A percentile compares a stretch with the other conserved stretches of the same genome.
These are phyloP conservation scores for Ambrosiella cleistominuta DNA, from an alignment of 2,329 filamentous ascomycete species.

Conservation along the genomic window DNA sequence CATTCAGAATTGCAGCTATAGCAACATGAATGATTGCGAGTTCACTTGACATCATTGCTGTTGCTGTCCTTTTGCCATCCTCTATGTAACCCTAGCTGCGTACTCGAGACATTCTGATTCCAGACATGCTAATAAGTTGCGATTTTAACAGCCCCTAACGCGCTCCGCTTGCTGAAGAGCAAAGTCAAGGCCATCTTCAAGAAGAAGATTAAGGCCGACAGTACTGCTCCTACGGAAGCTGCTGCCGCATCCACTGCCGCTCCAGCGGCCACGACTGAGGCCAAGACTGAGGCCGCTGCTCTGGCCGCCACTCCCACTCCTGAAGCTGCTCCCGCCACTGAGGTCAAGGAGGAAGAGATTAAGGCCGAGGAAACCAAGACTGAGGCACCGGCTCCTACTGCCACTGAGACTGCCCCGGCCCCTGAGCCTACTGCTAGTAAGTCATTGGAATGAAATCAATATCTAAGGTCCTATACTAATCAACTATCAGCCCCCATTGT, in stretches of 20 bases:
- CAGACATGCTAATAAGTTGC: background rate
- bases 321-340: slow-evolving; percentile 16
- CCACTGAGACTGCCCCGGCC: slow-evolving; percentile 7
- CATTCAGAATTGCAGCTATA: background rate
- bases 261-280: background rate
- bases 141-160: slow-evolving; percentile 25
- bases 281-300: slow-evolving; percentile 14
- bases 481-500: background rate
- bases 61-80: background rate
- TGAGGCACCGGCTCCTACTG: background rate
- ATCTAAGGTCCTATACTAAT: background rate
- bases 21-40: background rate
- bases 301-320: slow-evolving; percentile 14
- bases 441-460: slow-evolving; percentile 13
- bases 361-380: slow-evolving; percentile 19
- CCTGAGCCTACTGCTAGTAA: slow-evolving; percentile 6
- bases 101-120: background rate
- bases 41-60: background rate
- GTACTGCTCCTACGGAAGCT: slow-evolving; percentile 7
- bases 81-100: background rate
- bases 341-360: slow-evolving; percentile 17
- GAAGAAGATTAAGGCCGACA: slow-evolving; percentile 21
- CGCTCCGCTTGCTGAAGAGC: slow-evolving; percentile 36
- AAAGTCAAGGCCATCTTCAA: slow-evolving; percentile 38
- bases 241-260: background rate